Evolutionary conservation across 495 filamentous ascomycete species (phyloP).

Genomic region (Lentithecium fluviatile): DNA sequence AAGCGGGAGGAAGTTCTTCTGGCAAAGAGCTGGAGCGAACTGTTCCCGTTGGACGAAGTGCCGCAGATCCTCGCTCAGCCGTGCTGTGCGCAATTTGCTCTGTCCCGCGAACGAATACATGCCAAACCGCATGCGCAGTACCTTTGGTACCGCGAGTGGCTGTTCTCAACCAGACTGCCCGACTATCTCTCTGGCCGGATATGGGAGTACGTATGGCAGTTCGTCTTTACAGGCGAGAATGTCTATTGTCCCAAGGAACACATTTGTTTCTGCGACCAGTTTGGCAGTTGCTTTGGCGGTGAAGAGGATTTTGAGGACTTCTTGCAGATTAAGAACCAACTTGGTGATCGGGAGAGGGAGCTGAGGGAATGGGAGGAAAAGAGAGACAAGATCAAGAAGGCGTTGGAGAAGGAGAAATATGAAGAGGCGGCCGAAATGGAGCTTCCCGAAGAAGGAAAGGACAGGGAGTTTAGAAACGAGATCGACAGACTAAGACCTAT

Average conservation of each 20-base stretch:
- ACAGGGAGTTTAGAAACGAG: constrained; percentile 41
- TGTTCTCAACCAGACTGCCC: constrained; percentile 59
- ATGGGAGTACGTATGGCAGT: constrained; percentile 77
- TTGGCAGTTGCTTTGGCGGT: constrained; percentile 73
- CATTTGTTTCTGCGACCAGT: constrained; percentile 75
- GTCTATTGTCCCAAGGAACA: constrained; percentile 63
- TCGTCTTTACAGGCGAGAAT: constrained; percentile 58
- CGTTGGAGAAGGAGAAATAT: constrained; percentile 38
- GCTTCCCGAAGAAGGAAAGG: constrained; percentile 44
- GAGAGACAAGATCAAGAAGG: constrained; percentile 38
- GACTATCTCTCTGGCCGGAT: constrained; percentile 70
- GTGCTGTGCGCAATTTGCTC: constrained; percentile 67
- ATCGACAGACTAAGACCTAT: constrained; percentile 43
- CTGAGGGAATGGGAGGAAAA: constrained; percentile 50
- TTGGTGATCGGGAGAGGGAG: constrained; percentile 49
- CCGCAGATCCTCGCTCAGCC: constrained; percentile 53
- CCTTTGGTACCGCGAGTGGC: constrained; percentile 66
- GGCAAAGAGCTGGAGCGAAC: constrained; percentile 40
- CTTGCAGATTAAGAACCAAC: constrained; percentile 45
- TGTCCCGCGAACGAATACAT: constrained; percentile 45
- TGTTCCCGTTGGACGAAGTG: constrained; percentile 52
- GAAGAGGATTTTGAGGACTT: constrained; percentile 54
- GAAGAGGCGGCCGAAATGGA: constrained; percentile 45
- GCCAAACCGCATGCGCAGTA: constrained; percentile 60
- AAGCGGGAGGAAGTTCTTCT: constrained; percentile 65